Evolutionary conservation across 2,329 filamentous ascomycete species (phyloP).

Genomic region (Calonectria ilicicola): DNA sequence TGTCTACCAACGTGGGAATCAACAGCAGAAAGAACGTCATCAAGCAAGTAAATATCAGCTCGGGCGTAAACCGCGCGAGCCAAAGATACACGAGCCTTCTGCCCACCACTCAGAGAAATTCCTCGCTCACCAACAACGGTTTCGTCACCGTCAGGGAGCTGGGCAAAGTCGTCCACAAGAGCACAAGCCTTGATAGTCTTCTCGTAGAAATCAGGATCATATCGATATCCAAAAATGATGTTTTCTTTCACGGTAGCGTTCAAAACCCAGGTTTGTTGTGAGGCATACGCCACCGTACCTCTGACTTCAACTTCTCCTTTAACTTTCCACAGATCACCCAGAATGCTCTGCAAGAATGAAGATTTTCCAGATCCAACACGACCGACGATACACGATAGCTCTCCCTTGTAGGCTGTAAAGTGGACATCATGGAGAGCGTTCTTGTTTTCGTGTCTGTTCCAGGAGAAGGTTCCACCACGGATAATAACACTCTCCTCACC

Average conservation of each 20-base stretch:
- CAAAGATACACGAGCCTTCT: conserved; percentile 93
- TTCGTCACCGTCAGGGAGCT: conserved; percentile 94
- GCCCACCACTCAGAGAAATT: conserved; percentile 94
- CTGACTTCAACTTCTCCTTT: conserved; percentile 86
- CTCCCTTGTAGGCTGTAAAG: conserved; percentile 90
- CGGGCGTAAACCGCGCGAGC: conserved; percentile 95
- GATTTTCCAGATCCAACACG: conserved; percentile 97
- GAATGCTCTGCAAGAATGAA: conserved; percentile 86
- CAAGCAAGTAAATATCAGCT: conserved; percentile 95
- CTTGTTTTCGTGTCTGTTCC: conserved; percentile 85
- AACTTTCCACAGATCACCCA: conserved; percentile 93
- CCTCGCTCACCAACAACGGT: conserved; percentile 97
- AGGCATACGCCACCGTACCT: conserved; percentile 89
- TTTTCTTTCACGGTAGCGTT: conserved; percentile 98
- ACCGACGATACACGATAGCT: conserved; percentile 92
- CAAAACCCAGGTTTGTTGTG: conserved; percentile 95
- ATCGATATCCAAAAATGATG: conserved; percentile 95
- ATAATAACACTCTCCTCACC: conserved; percentile 91
- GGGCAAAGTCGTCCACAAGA: conserved; percentile 88
- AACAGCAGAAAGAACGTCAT: conserved; percentile 96
- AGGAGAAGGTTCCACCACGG: conserved; percentile 89
- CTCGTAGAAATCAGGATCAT: conserved; percentile 94
- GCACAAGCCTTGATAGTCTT: conserved; percentile 93
- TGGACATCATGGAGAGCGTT: conserved; percentile 84
- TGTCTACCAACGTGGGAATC: conserved; percentile 97